Conservation (phyloP, 2,329 filamentous ascomycete species). For the Fusarium irregulare region DNA sequence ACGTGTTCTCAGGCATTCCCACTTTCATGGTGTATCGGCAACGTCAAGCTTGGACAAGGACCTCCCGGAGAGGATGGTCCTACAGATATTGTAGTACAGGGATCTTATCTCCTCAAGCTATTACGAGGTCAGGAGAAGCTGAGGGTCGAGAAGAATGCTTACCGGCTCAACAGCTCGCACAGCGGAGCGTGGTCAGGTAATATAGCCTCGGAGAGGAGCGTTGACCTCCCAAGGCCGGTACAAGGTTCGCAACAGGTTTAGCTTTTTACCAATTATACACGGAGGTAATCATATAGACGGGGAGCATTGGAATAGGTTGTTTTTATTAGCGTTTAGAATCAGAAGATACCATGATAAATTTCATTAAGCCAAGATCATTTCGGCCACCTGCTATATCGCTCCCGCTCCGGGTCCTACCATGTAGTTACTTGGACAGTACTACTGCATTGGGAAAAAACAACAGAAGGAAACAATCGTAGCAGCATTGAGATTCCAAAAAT, state of each 20-base stretch:
- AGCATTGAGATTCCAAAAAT: not conserved
- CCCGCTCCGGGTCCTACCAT: not conserved
- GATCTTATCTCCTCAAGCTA: slow-evolving; percentile 47
- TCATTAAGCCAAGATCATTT: not conserved
- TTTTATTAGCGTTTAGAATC: not conserved
- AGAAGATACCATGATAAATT: not conserved
- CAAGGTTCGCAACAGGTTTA: slow-evolving; percentile 16
- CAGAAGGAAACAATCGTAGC: not conserved
- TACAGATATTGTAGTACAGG: slow-evolving; percentile 46
- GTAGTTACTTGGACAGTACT: not conserved
- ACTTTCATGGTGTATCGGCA: slow-evolving; percentile 47
- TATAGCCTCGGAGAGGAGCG: not conserved
- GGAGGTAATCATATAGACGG: not conserved
- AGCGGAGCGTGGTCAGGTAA: slow-evolving; percentile 12
- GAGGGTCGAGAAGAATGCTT: slow-evolving; percentile 27
- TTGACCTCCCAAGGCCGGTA: slow-evolving; percentile 6
- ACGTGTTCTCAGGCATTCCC: slow-evolving; percentile 41
- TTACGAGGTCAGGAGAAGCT: slow-evolving; percentile 33
- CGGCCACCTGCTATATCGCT: not conserved
- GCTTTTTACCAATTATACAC: not conserved
- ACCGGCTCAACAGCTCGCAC: slow-evolving; percentile 30
- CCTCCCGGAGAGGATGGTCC: slow-evolving; percentile 43
- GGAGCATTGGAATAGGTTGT: not conserved
- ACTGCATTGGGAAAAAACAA: not conserved
- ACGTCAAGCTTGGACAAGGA: slow-evolving; percentile 47